Evolutionary conservation across 202 grass and related monocot genomes (phyloP).

Genomic region (Digitaria exilis): DNA sequence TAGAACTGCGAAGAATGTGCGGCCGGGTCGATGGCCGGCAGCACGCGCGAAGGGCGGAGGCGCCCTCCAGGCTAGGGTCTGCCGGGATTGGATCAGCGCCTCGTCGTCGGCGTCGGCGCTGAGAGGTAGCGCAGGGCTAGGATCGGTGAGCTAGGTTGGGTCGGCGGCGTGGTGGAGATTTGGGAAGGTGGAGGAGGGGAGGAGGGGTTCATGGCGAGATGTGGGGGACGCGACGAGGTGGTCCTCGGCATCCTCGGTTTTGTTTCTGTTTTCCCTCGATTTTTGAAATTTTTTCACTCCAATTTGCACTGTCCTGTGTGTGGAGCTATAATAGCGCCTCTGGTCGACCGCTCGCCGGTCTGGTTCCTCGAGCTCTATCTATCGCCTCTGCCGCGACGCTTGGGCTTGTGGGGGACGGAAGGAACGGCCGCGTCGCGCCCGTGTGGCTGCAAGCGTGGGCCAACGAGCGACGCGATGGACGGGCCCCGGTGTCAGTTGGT

Average conservation of each 20-base stretch:
- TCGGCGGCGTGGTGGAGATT: conserved; percentile 60
- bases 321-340: neutral
- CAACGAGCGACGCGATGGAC: accelerated
- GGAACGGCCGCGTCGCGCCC: neutral
- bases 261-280: neutral
- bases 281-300: conserved; percentile 21
- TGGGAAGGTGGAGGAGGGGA: conserved; percentile 57
- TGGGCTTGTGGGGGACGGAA: neutral
- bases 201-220: conserved; percentile 88
- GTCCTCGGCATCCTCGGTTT: conserved; percentile 75
- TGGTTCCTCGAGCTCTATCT: conserved; percentile 19
- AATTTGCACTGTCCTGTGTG: conserved; percentile 17
- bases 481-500: neutral
- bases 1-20: conserved; percentile 99
- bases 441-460: neutral
- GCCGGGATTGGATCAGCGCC: conserved; percentile 57
- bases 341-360: conserved; percentile 20
- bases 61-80: conserved; percentile 40
- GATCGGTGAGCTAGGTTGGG: conserved; percentile 44
- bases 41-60: conserved; percentile 27
- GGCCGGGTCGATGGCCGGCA: conserved; percentile 68
- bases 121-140: conserved; percentile 57
- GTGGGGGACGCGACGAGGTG: conserved; percentile 68
- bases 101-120: conserved; percentile 77
- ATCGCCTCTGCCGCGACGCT: neutral